Base-by-base conservation (phyloP, 2,329 filamentous ascomycete genomes). In the Bipolaris gigantea region DNA sequence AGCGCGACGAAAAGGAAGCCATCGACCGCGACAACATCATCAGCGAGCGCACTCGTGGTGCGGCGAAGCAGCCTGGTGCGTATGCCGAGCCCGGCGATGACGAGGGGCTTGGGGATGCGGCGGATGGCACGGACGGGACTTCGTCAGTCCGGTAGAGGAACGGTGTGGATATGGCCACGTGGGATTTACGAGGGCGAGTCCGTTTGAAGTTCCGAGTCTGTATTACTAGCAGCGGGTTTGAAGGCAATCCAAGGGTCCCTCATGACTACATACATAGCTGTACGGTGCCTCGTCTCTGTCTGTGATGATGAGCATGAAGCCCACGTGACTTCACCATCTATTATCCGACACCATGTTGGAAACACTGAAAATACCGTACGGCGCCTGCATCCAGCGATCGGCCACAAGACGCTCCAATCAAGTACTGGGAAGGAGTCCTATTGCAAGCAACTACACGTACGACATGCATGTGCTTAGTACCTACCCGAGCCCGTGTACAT, bases 21-120 rank as follows among this genome's bases (percentile, higher is more conserved):
- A 81, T 82, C 39, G 75, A 82, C 48, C 51, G 74, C 56, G 64
- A 55, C 49, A 82, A 82, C 57, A 80, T 82, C 35, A 61, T 82
- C 5, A 71, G 76, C 3, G 70, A 67, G 23, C 77, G 79, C 27
- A 81, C 80, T 7, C 73, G 80, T 16, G 79, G 79, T 50, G 79
- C 78, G 0, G 65, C 76, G 0, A 80, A 80, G 71, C 33, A 70
- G 36, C 56, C 69, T 33, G 79, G 80, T 16, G 71, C 73, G 0
- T 82, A 82, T 60, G 58, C 65, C 1, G 80, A 83, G 73, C 80
- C 80, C n/a, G 77, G 78, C 27, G 80, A 82, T 59, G 79, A 81
- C 50, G 80, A 81, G 68, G 71, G 75, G 15, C 60, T 78, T 45
- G 77, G 80, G 55, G 61, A 69, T 25, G 62, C 76, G 35, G 66